These are phyloP conservation scores for Huntiella moniliformis DNA, from an alignment of 2,329 filamentous ascomycete genomes.

Conservation along the genomic window DNA sequence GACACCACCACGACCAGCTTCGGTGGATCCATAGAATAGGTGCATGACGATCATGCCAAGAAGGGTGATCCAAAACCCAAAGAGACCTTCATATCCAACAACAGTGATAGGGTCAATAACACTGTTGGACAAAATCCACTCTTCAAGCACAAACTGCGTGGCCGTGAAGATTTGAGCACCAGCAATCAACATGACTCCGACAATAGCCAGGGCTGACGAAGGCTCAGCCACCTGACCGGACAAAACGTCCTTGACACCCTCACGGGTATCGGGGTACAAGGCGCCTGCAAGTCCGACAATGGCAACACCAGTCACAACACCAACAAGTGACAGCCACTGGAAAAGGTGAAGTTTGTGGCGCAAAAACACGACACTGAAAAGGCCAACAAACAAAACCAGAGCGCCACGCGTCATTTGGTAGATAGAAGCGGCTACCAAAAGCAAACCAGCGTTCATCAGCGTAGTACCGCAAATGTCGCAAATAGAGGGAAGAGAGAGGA, in stretches of 20 bases:
- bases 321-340: constrained; percentile 77
- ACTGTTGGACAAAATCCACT: constrained; percentile 61
- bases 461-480: constrained; percentile 93
- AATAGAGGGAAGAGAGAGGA: constrained; percentile 71
- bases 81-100: constrained; percentile 90
- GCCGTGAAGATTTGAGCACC: constrained; percentile 93
- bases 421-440: constrained; percentile 88
- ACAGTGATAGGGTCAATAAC: constrained; percentile 63
- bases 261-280: constrained; percentile 43
- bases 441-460: constrained; percentile 85
- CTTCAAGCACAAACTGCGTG: constrained; percentile 87
- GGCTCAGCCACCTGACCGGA: constrained; percentile 22
- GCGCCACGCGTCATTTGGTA: constrained; percentile 98
- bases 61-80: constrained; percentile 67
- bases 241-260: constrained; percentile 17
- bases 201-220: constrained; percentile 37
- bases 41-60: constrained; percentile 67
- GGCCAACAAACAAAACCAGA: constrained; percentile 81
- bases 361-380: constrained; percentile 87
- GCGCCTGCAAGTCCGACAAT: constrained; percentile 79
- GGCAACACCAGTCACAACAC: constrained; percentile 75
- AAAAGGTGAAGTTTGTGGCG: constrained; percentile 62
- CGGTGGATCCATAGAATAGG: constrained; percentile 53
- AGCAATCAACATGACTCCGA: constrained; percentile 81
- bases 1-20: constrained; percentile 57